phyloP scores from a whole-genome alignment of 495 filamentous ascomycete species.

The Sphaerosporella brunnea region DNA sequence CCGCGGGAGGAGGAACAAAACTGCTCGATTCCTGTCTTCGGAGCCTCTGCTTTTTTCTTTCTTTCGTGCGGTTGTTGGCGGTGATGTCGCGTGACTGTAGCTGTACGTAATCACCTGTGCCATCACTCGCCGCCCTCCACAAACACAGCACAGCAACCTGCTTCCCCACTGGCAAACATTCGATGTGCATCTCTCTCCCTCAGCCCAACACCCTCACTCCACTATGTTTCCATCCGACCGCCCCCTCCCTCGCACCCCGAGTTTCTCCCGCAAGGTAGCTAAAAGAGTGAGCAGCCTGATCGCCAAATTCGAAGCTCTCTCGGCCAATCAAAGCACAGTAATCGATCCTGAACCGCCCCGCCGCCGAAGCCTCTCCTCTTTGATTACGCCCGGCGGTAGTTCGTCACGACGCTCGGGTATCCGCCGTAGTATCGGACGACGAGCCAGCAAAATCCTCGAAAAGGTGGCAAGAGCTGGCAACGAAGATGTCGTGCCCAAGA shows the following conservation, averaged over 20 bases:
- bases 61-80: too few species aligned
- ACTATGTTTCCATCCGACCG: background rate
- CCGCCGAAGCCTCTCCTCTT: background rate
- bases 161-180: too few species aligned
- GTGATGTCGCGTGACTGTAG: too few species aligned
- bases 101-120: too few species aligned
- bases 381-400: background rate
- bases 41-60: too few species aligned
- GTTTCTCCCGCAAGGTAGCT: background rate
- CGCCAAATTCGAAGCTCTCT: slow-evolving; percentile 4
- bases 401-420: background rate
- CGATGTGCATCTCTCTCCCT: background rate
- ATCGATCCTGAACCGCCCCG: background rate
- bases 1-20: too few species aligned
- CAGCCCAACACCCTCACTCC: background rate
- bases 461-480: background rate
- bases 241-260: background rate
- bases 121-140: too few species aligned
- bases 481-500: background rate
- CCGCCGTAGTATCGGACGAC: background rate
- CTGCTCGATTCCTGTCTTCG: too few species aligned
- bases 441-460: background rate
- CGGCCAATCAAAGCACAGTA: background rate
- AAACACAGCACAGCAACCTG: too few species aligned
- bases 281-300: background rate